Conservation (phyloP, 116 monocot genomes). For the Iris pallida region DNA sequence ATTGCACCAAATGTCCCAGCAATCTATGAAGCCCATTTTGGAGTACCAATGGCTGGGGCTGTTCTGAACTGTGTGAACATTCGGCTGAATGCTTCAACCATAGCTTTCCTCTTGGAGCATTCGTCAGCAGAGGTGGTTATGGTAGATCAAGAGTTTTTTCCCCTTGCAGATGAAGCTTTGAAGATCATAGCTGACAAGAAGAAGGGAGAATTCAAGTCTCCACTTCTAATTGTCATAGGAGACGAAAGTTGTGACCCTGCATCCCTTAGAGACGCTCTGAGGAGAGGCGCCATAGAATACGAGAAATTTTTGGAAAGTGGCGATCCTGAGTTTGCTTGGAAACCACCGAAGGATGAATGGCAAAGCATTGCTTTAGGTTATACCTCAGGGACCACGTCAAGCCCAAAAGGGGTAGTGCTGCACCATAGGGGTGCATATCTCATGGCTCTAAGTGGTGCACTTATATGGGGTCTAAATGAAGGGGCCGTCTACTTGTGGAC, state of each 20-base stretch:
- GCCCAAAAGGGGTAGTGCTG: constrained; percentile 89
- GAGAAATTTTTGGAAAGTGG: constrained; percentile 78
- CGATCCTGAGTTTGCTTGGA: constrained; percentile 78
- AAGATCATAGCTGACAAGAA: constrained; percentile 48
- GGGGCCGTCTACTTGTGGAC: constrained; percentile 88
- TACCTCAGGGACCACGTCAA: constrained; percentile 94
- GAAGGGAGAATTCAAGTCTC: constrained; percentile 41
- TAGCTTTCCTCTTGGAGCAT: constrained; percentile 86
- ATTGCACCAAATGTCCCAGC: constrained; percentile 96
- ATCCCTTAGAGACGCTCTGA: constrained; percentile 46
- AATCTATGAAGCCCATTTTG: constrained; percentile 91
- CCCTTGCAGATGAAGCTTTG: constrained; percentile 72
- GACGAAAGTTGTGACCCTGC: constrained; percentile 59
- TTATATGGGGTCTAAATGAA: constrained; percentile 79
- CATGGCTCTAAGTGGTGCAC: constrained; percentile 64
- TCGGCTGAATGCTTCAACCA: constrained; percentile 64
- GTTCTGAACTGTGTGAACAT: constrained; percentile 77
- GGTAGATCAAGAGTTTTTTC: constrained; percentile 83
- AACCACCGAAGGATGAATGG: constrained; percentile 86
- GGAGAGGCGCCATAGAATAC: constrained; percentile 80
- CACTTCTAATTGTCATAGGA: constrained; percentile 75
- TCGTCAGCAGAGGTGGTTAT: constrained; percentile 69
- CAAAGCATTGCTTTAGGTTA: constrained; percentile 87
- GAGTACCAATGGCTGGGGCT: constrained; percentile 90
- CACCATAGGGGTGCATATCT: constrained; percentile 95